These are phyloP conservation scores for Podaxis sp. DNA, from an alignment of 768 basidiomycete genomes.

Conservation along the genomic window DNA sequence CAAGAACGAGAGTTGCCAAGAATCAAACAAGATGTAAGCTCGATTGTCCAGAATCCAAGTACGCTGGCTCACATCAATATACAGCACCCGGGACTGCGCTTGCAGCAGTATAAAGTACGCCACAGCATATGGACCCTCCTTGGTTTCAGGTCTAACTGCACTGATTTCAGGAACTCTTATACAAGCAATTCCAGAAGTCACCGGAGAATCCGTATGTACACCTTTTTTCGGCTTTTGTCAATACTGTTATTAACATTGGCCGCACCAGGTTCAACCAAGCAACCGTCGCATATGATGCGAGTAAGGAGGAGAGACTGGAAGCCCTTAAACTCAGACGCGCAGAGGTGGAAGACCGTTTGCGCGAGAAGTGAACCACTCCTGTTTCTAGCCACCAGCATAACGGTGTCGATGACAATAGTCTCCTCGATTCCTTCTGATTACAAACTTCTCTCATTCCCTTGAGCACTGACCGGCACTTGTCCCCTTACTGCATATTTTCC, in stretches of 20 bases:
- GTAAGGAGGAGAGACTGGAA: constrained; percentile 82
- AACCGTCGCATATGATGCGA: constrained; percentile 77
- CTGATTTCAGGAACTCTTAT: constrained; percentile 66
- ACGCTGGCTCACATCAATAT: constrained; percentile 12
- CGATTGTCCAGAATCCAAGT: constrained; percentile 7
- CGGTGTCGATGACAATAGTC: neutral
- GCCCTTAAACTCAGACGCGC: constrained; percentile 70
- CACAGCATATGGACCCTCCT: neutral
- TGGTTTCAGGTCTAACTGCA: constrained; percentile 10
- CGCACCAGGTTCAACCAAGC: constrained; percentile 77
- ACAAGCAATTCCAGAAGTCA: constrained; percentile 95
- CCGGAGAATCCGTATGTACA: constrained; percentile 87
- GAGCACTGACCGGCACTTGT: too few species aligned
- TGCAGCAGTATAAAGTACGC: constrained; percentile 85
- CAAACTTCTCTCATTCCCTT: neutral
- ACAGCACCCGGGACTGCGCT: constrained; percentile 84
- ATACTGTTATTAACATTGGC: neutral
- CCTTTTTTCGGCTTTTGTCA: neutral
- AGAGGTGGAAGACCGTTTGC: constrained; percentile 65
- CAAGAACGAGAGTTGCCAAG: constrained; percentile 83
- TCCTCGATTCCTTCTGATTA: neutral
- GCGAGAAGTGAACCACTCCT: constrained; percentile 33
- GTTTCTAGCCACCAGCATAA: neutral
- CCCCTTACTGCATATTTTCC: neutral
- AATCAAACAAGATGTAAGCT: constrained; percentile 64